phyloP scores from a whole-genome alignment of 2,329 filamentous ascomycete species.

The Sporothrix pseudoabietina region DNA sequence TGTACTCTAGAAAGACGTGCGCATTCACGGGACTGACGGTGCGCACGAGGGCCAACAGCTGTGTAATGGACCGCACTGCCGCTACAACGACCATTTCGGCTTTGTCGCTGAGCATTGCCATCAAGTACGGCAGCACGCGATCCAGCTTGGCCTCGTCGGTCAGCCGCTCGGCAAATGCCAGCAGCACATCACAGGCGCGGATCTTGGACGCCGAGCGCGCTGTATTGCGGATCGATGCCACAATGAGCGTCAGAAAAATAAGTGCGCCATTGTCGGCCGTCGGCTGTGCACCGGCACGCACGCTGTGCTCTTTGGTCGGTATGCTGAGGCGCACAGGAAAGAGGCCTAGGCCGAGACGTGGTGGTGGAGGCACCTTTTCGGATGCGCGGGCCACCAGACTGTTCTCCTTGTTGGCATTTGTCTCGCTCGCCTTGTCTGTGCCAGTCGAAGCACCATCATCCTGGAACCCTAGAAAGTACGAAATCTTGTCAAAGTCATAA shows the following conservation, averaged over 20 bases:
- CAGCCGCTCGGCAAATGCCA: slow-evolving; percentile 87
- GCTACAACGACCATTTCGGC: slow-evolving; percentile 83
- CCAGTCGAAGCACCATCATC: slow-evolving; percentile 44
- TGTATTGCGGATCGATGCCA: slow-evolving; percentile 85
- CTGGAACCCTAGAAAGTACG: slow-evolving; percentile 83
- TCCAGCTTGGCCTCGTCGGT: slow-evolving; percentile 97
- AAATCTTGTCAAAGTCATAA: slow-evolving; percentile 96
- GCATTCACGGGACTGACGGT: slow-evolving; percentile 81
- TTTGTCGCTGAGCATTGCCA: slow-evolving; percentile 78
- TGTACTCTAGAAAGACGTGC: slow-evolving; percentile 69
- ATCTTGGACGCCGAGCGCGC: slow-evolving; percentile 84
- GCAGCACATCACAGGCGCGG: slow-evolving; percentile 83
- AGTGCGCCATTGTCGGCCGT: slow-evolving; percentile 84
- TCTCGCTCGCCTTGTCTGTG: not conserved
- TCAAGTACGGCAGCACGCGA: slow-evolving; percentile 85
- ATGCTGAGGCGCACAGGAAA: slow-evolving; percentile 86
- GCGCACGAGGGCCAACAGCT: slow-evolving; percentile 81
- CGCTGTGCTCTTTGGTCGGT: slow-evolving; percentile 76
- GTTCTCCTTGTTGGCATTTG: slow-evolving; percentile 23
- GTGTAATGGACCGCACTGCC: slow-evolving; percentile 82
- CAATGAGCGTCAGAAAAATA: slow-evolving; percentile 86
- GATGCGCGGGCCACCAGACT: not conserved
- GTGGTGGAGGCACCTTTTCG: slow-evolving; percentile 37
- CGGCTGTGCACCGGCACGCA: slow-evolving; percentile 61
- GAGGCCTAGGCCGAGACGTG: slow-evolving; percentile 59